phyloP scores from a whole-genome alignment of 768 basidiomycete species.

The Auricularia auricula-judae region DNA sequence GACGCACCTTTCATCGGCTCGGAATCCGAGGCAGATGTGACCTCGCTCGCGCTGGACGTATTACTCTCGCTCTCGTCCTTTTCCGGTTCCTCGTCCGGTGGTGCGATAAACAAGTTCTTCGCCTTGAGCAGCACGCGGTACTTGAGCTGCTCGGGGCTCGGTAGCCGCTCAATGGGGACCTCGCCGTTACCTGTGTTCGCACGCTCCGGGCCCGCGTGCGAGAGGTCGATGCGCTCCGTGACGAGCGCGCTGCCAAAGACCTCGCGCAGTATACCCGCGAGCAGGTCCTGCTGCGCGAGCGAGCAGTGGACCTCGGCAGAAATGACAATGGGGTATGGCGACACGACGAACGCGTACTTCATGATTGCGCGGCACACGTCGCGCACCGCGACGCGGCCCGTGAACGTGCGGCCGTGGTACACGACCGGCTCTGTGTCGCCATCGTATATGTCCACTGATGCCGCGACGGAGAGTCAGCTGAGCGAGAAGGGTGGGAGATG shows the following conservation, averaged over 20 bases:
- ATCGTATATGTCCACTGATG: conserved; percentile 82
- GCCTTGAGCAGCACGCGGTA: conserved; percentile 78
- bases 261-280: conserved; percentile 63
- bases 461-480: conserved; percentile 1
- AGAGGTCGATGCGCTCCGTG: conserved; percentile 34
- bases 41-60: conserved; percentile 33
- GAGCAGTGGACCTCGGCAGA: conserved; percentile 88
- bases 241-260: conserved; percentile 48
- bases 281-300: conserved; percentile 63
- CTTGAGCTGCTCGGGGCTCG: conserved; percentile 77
- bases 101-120: conserved; percentile 59
- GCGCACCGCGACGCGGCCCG: conserved; percentile 68
- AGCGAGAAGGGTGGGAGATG: not conserved
- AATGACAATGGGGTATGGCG: conserved; percentile 86
- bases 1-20: conserved; percentile 11
- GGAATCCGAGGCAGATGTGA: conserved; percentile 23
- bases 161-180: conserved; percentile 40
- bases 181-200: conserved; percentile 12
- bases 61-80: conserved; percentile 24
- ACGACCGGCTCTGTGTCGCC: conserved; percentile 77
- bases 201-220: not conserved
- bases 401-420: conserved; percentile 84
- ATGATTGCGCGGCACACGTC: conserved; percentile 75
- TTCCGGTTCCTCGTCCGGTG: conserved; percentile 23
- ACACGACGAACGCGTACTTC: conserved; percentile 84